phyloP scores from a whole-genome alignment of 345 rosid genomes.

The Anacardium occidentale region DNA sequence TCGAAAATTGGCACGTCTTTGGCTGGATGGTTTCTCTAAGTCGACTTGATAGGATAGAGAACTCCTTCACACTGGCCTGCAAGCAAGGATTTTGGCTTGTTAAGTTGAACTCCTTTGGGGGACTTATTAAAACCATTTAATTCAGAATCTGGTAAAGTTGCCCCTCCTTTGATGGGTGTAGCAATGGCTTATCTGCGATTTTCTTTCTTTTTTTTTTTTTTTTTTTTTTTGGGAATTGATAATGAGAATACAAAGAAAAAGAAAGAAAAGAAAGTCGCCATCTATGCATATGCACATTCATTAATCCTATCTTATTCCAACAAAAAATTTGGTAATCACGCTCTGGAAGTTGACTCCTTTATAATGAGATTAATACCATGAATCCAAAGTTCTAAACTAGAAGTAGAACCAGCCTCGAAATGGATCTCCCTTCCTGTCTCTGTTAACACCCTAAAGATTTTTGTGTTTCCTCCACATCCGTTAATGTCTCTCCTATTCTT shows the following conservation, averaged over 20 bases:
- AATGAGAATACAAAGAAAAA: not conserved
- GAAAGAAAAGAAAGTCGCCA: not conserved
- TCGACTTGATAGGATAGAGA: too few species aligned
- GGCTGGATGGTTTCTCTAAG: too few species aligned
- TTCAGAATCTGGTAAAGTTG: constrained; percentile 10
- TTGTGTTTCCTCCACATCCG: not conserved
- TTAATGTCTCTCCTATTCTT: constrained; percentile 27
- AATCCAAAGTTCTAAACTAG: constrained; percentile 27
- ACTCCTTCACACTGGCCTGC: too few species aligned
- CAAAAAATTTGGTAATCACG: not conserved
- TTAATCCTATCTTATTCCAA: not conserved
- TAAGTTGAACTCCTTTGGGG: not conserved
- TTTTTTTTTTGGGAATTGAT: not conserved
- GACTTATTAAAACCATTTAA: constrained; percentile 8
- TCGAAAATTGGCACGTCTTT: too few species aligned
- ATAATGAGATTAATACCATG: constrained; percentile 27
- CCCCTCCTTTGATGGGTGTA: not conserved
- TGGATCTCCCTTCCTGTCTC: constrained; percentile 35
- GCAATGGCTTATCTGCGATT: not conserved
- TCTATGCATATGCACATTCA: not conserved
- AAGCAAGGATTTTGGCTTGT: too few species aligned
- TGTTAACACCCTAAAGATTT: constrained; percentile 27
- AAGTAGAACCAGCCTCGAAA: constrained; percentile 26
- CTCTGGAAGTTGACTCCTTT: constrained; percentile 27
- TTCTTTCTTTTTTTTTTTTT: constrained; percentile 1